Base-by-base conservation (phyloP, 257 asterid species). In the Solanum paucissectum region DNA sequence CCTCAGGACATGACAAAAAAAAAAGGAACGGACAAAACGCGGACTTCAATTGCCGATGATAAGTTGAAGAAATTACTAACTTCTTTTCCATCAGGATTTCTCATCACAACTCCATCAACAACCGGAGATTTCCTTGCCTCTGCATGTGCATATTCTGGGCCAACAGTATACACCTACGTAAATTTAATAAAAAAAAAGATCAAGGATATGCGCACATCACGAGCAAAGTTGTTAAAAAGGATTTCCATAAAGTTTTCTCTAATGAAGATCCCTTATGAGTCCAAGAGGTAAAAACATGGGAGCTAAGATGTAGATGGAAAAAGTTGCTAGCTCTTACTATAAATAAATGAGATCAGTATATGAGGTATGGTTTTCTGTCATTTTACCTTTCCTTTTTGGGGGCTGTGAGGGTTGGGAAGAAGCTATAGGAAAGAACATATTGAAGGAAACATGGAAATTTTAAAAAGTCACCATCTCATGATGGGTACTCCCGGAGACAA, bases 101-200 rank as follows among this genome's bases (percentile, higher is more conserved):
- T 92, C 99, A 95, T 95, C n/a, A 97, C 99, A 91, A 97, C 99
- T 7, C 99, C 99, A 90, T 97, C 99, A 83, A 97, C 99, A 87
- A 97, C 99, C 9, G 99, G 99, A 92, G 99, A 97, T 89, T 97
- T 97, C 89, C 99, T 94, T 64, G 99, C 99, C 92, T 97, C 99
- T 52, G 99, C 99, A 90, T 97, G 99, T 75, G 99, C 99, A 90
- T 97, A 97, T 88, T 97, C 99, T 16, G 99, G 98, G 83, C 99
- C 98, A 87, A 95, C 99, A 29, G 99, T 97, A 76, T 97, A 97
- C 33, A 97, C 99, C 99, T 97, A 88, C 20, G 3, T 77, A 71
- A 88, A 62, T 42, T 73, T 34, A 34, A 42, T 46, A 12, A 7
- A 40, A 74, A 40, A 29, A 27, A 18, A 18, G 38, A 29, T 81